Base-by-base conservation (phyloP, 2,329 filamentous ascomycete genomes). In the Tolypocladium nubicola region DNA sequence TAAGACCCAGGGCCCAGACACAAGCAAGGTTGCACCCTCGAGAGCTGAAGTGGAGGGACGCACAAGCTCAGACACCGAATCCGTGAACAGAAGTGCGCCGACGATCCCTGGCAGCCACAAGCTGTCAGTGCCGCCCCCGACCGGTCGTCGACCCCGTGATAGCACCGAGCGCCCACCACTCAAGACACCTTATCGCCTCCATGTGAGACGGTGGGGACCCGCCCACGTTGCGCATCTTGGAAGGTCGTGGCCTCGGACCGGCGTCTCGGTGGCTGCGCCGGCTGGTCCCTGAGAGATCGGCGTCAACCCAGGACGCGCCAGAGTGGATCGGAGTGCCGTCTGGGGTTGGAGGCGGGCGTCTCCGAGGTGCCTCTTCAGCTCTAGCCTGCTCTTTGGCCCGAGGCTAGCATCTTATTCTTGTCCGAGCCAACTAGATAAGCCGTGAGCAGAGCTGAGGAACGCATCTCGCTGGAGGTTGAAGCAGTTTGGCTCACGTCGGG, bases 211-310 rank as follows among this genome's bases (percentile, higher is more conserved):
- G 30, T 39, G 30, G 54, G 54, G 30, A 39, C 54, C n/a, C 54
- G 54, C n/a, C 19, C n/a, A 23, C n/a, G 57, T 56, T 54, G 54
- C 50, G 57, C 55, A 40, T 55, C 57, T 57, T 53, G 57, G 52
- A 59, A 59, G 55, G 57, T 47, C 45, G 45, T 47, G 45, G 45
- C 23, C 45, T 16, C 2, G 13, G 45, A 1, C 23, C 23, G 45
- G 52, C 55, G 45, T 52, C 55, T 52, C 49, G 39, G 55, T 54
- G 55, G 55, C 45, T 30, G 30, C 30, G 8, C 30, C 9, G 30
- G 23, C n/a, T 43, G 13, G 43, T 26, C 39, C 43, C 40, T 40
- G 43, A 53, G 21, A 7, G 56, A 52, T 54, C 56, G 26, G 37
- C 45, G 52, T 16, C 55, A 45, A 30, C 19, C 23, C 35, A 21